Percentiles rank a stretch among this genome's conserved stretches.
These are phyloP conservation scores for Beauveria pseudobassiana DNA, from an alignment of 2,329 filamentous ascomycete genomes.

Conservation along the genomic window DNA sequence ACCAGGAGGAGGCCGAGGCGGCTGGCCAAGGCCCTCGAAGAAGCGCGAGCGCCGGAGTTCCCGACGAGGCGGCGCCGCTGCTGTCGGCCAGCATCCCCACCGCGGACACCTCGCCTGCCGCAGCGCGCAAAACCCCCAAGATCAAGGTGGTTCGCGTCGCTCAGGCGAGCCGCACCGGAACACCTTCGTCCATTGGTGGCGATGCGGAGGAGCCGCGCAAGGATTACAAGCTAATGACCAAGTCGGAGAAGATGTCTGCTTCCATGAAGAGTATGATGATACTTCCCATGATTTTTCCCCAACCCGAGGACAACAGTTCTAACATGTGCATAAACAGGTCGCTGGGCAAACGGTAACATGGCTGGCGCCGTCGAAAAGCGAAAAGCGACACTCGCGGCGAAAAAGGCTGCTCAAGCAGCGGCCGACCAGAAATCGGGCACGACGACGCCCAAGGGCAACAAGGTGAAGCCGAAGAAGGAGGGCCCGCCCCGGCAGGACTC, in stretches of 20 bases:
- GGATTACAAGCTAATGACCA: constrained; percentile 54
- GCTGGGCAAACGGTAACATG: constrained; percentile 56
- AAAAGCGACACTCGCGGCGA: constrained; percentile 51
- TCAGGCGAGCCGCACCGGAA: constrained; percentile 22
- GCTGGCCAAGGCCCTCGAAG: constrained; percentile 29
- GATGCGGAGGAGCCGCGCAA: constrained; percentile 37
- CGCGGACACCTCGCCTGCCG: constrained; percentile 7
- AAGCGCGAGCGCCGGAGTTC: constrained; percentile 25
- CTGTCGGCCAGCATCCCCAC: background rate
- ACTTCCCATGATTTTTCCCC: background rate
- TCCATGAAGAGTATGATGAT: constrained; percentile 52
- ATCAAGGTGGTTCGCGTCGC: constrained; percentile 30
- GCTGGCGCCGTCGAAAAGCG: constrained; percentile 51
- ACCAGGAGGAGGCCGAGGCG: constrained; percentile 35
- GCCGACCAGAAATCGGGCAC: constrained; percentile 28
- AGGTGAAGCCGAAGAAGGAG: constrained; percentile 30
- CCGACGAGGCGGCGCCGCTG: background rate
- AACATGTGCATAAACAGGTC: constrained; percentile 29
- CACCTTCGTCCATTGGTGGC: constrained; percentile 21
- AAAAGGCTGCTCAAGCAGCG: constrained; percentile 44
- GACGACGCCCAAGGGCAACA: constrained; percentile 29
- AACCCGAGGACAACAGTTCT: too few species aligned
- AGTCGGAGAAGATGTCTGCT: constrained; percentile 59
- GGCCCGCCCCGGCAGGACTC: constrained; percentile 18
- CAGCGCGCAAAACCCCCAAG: constrained; percentile 28